phyloP scores from a whole-genome alignment of 225 moss, liverwort and hornwort species.

The Marchantia polymorpha region DNA sequence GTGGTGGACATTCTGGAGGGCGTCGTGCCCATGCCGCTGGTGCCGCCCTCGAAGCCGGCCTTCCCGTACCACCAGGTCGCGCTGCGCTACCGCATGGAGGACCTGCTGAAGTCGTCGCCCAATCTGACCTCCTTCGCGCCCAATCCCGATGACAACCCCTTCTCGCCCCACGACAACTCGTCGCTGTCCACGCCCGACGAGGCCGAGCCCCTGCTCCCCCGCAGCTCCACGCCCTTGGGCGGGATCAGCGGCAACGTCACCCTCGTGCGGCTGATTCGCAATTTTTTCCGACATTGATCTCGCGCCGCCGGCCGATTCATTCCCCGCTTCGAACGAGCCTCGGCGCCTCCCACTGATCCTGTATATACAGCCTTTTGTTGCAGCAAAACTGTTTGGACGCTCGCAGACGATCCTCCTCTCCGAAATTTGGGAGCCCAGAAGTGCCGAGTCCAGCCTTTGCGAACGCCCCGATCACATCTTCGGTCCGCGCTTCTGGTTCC shows the following conservation, averaged over 20 bases:
- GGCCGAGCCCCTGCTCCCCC: slow-evolving; percentile 8
- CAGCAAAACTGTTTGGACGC: too few species aligned
- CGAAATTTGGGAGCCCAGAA: too few species aligned
- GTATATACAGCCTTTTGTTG: too few species aligned
- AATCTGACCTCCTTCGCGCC: neutral
- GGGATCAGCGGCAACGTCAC: slow-evolving; percentile 18
- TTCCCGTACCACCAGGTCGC: slow-evolving; percentile 17
- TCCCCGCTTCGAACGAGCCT: too few species aligned
- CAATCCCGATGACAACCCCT: neutral
- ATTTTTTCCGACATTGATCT: slow-evolving; percentile 11
- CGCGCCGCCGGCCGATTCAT: too few species aligned
- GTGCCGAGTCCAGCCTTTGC: too few species aligned
- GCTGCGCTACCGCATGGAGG: slow-evolving; percentile 17
- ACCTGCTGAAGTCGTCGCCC: slow-evolving; percentile 13
- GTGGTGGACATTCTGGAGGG: slow-evolving; percentile 27
- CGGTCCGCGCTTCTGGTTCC: too few species aligned
- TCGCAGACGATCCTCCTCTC: too few species aligned
- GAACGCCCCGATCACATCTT: too few species aligned
- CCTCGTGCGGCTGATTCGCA: slow-evolving; percentile 14
- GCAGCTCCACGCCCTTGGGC: neutral
- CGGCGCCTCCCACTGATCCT: too few species aligned
- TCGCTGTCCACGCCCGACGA: slow-evolving; percentile 15
- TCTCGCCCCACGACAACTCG: slow-evolving; percentile 8
- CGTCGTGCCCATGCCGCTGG: slow-evolving; percentile 10
- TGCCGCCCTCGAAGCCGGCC: slow-evolving; percentile 14